phyloP scores from a whole-genome alignment of 768 basidiomycete species.

The Phanerochaete sordida region DNA sequence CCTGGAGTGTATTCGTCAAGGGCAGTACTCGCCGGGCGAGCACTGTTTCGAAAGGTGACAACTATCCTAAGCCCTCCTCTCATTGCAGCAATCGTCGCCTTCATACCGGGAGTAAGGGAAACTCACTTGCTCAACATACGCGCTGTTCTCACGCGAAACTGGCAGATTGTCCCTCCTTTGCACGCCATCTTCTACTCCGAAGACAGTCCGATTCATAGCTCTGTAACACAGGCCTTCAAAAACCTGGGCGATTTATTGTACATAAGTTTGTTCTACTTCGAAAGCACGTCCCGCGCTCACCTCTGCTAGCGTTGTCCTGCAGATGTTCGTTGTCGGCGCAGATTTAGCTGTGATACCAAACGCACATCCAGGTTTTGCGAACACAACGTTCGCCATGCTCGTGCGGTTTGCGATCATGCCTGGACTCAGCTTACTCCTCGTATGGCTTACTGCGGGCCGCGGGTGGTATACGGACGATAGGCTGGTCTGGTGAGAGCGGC shows the following conservation, averaged over 20 bases:
- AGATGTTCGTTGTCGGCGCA: slow-evolving; percentile 26
- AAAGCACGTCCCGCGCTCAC: too few species aligned
- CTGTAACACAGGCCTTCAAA: slow-evolving; percentile 19
- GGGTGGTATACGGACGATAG: slow-evolving; percentile 25
- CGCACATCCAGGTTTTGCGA: slow-evolving; percentile 12
- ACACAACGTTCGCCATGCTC: slow-evolving; percentile 18
- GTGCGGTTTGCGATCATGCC: slow-evolving; percentile 27
- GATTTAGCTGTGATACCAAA: slow-evolving; percentile 23
- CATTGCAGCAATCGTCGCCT: too few species aligned
- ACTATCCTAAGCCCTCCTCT: too few species aligned
- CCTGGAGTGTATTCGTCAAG: too few species aligned
- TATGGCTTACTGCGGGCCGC: slow-evolving; percentile 22
- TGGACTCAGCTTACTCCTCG: slow-evolving; percentile 21
- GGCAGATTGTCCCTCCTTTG: slow-evolving; percentile 22
- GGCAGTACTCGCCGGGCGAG: too few species aligned
- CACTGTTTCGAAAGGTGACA: too few species aligned
- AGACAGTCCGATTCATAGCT: slow-evolving; percentile 20
- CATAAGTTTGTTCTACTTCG: neutral
- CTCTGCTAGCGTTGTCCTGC: slow-evolving; percentile 21
- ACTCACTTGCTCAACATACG: too few species aligned
- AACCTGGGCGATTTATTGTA: slow-evolving; percentile 27
- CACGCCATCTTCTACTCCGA: slow-evolving; percentile 15
- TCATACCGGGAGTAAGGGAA: too few species aligned
- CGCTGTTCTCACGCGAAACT: slow-evolving; percentile 12
- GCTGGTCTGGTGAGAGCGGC: slow-evolving; percentile 31